phyloP scores from a whole-genome alignment of 73 alveolate genomes.

The Paramecium caudatum region DNA sequence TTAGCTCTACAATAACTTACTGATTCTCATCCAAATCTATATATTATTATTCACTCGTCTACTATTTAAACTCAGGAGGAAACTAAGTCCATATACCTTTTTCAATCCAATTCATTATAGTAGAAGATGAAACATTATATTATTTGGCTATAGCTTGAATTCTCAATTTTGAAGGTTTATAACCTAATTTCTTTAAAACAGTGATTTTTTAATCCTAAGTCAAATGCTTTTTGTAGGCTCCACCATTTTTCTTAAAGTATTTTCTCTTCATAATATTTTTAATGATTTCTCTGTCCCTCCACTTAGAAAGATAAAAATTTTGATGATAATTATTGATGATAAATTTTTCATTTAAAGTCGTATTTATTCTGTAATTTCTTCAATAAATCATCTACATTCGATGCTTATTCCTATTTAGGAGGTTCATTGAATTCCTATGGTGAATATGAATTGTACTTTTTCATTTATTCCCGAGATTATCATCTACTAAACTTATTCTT shows the following conservation, averaged over 20 bases:
- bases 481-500: constrained; percentile 53
- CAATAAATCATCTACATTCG: constrained; percentile 38
- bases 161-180: constrained; percentile 29
- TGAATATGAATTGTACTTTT: not conserved
- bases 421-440: constrained; percentile 11
- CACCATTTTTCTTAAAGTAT: constrained; percentile 23
- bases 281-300: too few relatives aligned
- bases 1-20: too few relatives aligned
- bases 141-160: constrained; percentile 20
- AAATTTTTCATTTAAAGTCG: not conserved
- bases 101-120: constrained; percentile 33
- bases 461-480: not conserved
- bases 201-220: constrained; percentile 17
- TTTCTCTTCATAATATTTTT: not conserved
- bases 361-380: constrained; percentile 36
- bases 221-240: constrained; percentile 17
- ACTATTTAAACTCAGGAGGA: too few relatives aligned
- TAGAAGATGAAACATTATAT: constrained; percentile 17
- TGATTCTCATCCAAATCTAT: too few relatives aligned
- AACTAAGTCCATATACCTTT: constrained; percentile 17
- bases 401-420: not conserved
- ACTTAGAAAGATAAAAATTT: too few relatives aligned
- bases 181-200: constrained; percentile 21
- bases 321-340: not conserved
- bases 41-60: too few relatives aligned